Percentiles rank a stretch among this genome's conserved stretches.
These are phyloP conservation scores for Solanum pennellii DNA, from an alignment of 257 asterid species.

Conservation along the genomic window DNA sequence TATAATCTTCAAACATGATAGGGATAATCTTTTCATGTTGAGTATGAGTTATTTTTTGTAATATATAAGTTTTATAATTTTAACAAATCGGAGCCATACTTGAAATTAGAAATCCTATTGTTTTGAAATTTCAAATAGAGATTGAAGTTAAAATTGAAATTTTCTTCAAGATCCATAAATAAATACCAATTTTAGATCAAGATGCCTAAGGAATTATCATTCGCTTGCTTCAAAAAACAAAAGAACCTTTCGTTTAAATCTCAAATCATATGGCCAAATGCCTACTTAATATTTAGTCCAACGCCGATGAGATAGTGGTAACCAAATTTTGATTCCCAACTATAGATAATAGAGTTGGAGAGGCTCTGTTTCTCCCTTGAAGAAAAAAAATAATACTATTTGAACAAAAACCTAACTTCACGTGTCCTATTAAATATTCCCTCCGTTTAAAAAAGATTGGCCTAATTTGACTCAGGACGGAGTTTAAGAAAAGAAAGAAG, in stretches of 20 bases:
- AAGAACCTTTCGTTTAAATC: not conserved
- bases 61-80: not conserved
- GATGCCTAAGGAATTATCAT: not conserved
- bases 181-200: too few species aligned
- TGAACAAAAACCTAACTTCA: not conserved
- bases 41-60: not conserved
- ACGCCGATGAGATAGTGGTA: not conserved
- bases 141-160: not conserved
- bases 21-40: not conserved
- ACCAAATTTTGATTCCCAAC: not conserved
- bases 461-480: too few species aligned
- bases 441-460: too few species aligned
- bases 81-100: not conserved
- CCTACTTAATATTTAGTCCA: not conserved
- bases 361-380: not conserved
- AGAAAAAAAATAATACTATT: not conserved
- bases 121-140: too few species aligned
- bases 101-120: too few species aligned
- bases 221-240: not conserved
- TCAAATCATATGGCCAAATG: not conserved
- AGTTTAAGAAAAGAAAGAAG: too few species aligned
- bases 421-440: not conserved
- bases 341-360: not conserved
- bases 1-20: not conserved
- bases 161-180: too few species aligned